Conservation (phyloP, 2,329 filamentous ascomycete genomes). For the Aspergillus eucalypticola region DNA sequence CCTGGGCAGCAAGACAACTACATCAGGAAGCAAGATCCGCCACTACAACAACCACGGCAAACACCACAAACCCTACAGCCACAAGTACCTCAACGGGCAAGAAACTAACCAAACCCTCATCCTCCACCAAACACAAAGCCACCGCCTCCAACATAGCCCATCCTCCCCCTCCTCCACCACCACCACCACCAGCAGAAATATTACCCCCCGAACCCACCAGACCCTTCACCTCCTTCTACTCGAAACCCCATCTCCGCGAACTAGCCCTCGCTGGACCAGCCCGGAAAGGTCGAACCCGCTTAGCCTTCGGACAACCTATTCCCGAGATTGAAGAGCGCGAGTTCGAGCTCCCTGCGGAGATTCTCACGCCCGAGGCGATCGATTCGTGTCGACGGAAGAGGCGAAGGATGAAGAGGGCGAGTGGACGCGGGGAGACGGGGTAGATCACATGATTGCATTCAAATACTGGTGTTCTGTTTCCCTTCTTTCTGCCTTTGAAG, state of each 20-base stretch:
- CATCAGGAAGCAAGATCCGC: conserved; percentile 68
- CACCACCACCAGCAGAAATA: conserved; percentile 11
- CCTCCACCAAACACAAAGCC: conserved; percentile 8
- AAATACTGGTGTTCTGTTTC: too few species aligned
- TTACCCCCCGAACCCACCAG: conserved; percentile 41
- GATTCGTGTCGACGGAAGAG: conserved; percentile 42
- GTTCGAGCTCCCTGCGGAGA: conserved; percentile 71
- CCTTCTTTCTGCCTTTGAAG: too few species aligned
- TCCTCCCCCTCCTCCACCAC: not conserved
- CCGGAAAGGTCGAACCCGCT: conserved; percentile 67
- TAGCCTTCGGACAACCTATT: conserved; percentile 79
- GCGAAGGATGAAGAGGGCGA: conserved; percentile 37
- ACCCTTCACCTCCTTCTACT: conserved; percentile 85
- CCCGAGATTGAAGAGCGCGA: conserved; percentile 71
- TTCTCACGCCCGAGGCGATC: conserved; percentile 47
- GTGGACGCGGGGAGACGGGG: conserved; percentile 18
- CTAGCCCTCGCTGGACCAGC: conserved; percentile 69
- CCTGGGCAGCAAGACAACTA: conserved; percentile 71
- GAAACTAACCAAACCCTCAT: conserved; percentile 24
- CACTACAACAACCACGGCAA: not conserved
- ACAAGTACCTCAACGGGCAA: conserved; percentile 42
- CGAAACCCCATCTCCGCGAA: conserved; percentile 75
- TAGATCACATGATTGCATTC: not conserved
- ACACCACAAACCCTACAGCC: not conserved
- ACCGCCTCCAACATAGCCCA: not conserved